phyloP scores from a whole-genome alignment of 2,329 filamentous ascomycete genomes.

The Colletotrichum truncatum region DNA sequence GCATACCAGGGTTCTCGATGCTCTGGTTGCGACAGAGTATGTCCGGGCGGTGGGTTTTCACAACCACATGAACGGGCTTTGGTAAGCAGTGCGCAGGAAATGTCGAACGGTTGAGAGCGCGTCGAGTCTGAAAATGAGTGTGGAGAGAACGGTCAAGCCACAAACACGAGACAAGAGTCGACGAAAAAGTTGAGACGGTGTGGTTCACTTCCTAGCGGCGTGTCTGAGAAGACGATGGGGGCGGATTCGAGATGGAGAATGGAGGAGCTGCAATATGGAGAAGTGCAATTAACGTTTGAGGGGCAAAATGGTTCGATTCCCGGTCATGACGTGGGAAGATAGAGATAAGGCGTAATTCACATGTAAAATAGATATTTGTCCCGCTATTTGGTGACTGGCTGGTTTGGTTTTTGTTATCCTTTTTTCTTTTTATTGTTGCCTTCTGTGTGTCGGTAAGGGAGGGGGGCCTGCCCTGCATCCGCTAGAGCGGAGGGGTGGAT shows the following conservation, averaged over 20 bases:
- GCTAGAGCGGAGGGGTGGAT: not conserved
- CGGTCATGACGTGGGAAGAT: conserved; percentile 16
- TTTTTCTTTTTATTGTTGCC: not conserved
- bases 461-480: not conserved
- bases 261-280: not conserved
- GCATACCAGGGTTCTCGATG: conserved; percentile 1
- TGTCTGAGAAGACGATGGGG: not conserved
- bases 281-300: not conserved
- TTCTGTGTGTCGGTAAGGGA: not conserved
- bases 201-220: no score
- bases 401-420: not conserved
- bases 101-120: no score
- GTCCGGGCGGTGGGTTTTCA: not conserved
- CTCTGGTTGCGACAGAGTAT: not conserved
- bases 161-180: not conserved
- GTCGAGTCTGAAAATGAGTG: no score
- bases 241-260: not conserved
- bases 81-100: not conserved
- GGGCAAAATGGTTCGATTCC: conserved; percentile 15
- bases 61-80: not conserved
- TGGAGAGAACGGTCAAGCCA: not conserved
- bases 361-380: conserved; percentile 29
- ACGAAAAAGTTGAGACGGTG: not conserved
- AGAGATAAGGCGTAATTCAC: conserved; percentile 29
- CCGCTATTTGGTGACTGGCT: conserved; percentile 7